phyloP scores from a whole-genome alignment of 2,329 filamentous ascomycete genomes.

The Cercospora sojina region DNA sequence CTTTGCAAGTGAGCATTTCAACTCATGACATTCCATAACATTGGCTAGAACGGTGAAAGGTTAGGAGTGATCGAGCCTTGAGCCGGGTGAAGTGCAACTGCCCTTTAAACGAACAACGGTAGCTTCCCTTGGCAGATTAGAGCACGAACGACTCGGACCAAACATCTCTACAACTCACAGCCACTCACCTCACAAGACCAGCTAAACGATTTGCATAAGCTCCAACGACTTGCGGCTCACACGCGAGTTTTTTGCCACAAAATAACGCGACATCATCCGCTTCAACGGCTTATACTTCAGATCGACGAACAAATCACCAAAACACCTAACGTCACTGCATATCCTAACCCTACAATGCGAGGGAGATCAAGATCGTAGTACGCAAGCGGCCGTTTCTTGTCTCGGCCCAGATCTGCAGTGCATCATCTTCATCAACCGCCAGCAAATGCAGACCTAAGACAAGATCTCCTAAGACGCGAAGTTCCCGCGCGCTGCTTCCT shows the following conservation, averaged over 20 bases:
- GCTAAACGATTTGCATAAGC: background rate
- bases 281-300: background rate
- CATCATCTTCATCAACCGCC: background rate
- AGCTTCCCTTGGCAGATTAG: conserved; percentile 1
- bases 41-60: background rate
- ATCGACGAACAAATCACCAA: background rate
- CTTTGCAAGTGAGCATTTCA: background rate
- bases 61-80: background rate
- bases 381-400: background rate
- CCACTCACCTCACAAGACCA: background rate
- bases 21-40: background rate
- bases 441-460: background rate
- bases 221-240: background rate
- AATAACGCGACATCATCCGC: background rate
- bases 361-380: background rate
- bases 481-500: background rate
- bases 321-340: background rate
- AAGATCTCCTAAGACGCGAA: background rate
- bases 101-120: background rate
- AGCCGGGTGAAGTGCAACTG: background rate
- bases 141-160: background rate
- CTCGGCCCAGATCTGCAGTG: background rate
- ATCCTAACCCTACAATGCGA: background rate
- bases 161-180: background rate
- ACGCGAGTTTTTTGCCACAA: background rate